Conservation (phyloP, 495 filamentous ascomycete genomes). For the Parathielavia appendiculata region DNA sequence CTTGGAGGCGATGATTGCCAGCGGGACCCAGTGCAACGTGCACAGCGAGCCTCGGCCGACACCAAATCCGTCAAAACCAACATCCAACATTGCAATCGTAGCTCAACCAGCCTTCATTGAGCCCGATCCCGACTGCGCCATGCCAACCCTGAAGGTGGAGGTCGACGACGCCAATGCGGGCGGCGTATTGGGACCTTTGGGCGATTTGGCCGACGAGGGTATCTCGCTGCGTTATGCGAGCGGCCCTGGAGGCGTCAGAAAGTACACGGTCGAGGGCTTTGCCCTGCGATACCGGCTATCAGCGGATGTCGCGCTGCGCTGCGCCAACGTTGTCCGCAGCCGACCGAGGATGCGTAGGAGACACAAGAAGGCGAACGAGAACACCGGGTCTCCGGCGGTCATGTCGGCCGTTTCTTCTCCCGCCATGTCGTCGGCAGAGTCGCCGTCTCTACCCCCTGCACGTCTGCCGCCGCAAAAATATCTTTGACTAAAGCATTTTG, state of each 20-base stretch:
- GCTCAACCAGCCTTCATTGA: constrained; percentile 10
- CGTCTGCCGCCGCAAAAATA: neutral
- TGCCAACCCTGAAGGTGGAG: constrained; percentile 16
- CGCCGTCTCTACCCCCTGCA: neutral
- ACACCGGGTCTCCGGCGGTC: constrained; percentile 17
- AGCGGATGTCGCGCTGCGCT: constrained; percentile 38
- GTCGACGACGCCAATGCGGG: constrained; percentile 27
- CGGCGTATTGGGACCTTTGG: constrained; percentile 16
- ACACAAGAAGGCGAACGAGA: constrained; percentile 17
- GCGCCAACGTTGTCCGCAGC: constrained; percentile 40
- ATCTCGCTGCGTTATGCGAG: constrained; percentile 26
- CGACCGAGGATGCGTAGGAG: constrained; percentile 42
- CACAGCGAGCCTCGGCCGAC: constrained; percentile 21
- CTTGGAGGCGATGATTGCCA: constrained; percentile 33
- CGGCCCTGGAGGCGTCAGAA: constrained; percentile 33
- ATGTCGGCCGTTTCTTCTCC: constrained; percentile 22
- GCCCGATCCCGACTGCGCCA: constrained; percentile 18
- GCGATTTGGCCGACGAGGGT: constrained; percentile 19
- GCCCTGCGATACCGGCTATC: constrained; percentile 37
- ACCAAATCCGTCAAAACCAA: constrained; percentile 7
- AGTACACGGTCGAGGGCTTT: constrained; percentile 27
- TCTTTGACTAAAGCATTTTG: neutral
- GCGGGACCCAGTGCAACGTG: constrained; percentile 36
- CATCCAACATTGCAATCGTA: neutral
- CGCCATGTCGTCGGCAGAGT: neutral